Conservation (phyloP, 139 green algal genomes). For the Axilococcus clingmanii region DNA sequence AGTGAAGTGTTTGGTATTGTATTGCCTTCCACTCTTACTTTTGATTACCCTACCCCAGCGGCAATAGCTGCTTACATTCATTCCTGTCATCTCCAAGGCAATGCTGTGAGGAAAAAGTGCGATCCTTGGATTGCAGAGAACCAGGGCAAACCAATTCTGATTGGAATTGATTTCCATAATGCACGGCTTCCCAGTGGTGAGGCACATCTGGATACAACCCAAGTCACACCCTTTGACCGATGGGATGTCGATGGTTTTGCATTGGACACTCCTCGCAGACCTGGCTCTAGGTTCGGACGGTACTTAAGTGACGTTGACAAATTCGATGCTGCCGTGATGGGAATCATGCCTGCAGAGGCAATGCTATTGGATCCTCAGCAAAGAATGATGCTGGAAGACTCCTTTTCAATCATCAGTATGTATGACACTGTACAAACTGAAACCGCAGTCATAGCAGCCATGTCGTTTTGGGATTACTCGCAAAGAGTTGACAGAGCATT, state of each 20-base stretch:
- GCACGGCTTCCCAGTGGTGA: not conserved
- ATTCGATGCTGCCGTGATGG: conserved; percentile 69
- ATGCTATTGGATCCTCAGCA: conserved; percentile 67
- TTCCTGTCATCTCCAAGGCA: not conserved
- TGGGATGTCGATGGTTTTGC: conserved; percentile 43
- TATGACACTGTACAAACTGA: not conserved
- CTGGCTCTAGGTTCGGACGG: conserved; percentile 30
- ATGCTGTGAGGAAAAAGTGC: no score
- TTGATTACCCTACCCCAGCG: conserved; percentile 46
- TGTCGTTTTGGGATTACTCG: conserved; percentile 36
- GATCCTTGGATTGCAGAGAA: no score
- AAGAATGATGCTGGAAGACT: conserved; percentile 56
- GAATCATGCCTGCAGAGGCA: conserved; percentile 43
- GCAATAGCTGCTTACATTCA: conserved; percentile 14
- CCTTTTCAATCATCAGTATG: conserved; percentile 1
- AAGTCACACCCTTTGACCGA: conserved; percentile 20
- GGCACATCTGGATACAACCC: conserved; percentile 3
- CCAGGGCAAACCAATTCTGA: no score
- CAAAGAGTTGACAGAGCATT: conserved; percentile 7
- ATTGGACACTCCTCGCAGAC: not conserved
- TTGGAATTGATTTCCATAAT: not conserved
- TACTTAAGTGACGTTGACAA: conserved; percentile 35
- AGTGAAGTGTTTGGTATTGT: conserved; percentile 27
- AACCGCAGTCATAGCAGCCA: conserved; percentile 1
- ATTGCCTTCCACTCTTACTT: conserved; percentile 54